Conservation (phyloP, 2,329 filamentous ascomycete genomes). For the Penicillium sp. region DNA sequence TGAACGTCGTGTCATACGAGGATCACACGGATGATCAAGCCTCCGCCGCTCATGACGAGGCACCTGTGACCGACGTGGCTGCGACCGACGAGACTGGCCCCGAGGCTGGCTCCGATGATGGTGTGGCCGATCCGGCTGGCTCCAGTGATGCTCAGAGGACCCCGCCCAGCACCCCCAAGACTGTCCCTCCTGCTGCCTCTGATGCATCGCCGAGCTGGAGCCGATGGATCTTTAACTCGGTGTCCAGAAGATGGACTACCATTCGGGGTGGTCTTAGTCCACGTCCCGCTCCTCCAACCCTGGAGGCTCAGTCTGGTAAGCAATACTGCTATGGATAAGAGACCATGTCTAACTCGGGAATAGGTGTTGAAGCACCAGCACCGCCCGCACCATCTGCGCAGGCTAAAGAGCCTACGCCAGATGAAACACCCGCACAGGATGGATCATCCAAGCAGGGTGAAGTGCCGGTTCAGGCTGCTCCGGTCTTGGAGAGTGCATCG, state of each 20-base stretch:
- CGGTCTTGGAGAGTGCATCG: not conserved
- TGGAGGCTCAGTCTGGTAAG: not conserved
- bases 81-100: too few species aligned
- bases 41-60: too few species aligned
- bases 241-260: conserved; percentile 16
- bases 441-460: too few species aligned
- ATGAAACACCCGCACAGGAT: too few species aligned
- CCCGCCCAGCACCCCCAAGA: conserved; percentile 1
- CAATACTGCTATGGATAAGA: not conserved
- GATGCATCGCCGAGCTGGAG: conserved; percentile 3
- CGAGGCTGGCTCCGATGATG: not conserved
- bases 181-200: conserved; percentile 3
- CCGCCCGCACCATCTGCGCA: too few species aligned
- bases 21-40: too few species aligned
- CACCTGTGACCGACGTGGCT: too few species aligned
- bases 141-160: not conserved
- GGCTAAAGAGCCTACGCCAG: too few species aligned
- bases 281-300: conserved; percentile 1
- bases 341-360: too few species aligned
- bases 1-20: too few species aligned
- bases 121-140: not conserved
- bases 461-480: conserved; percentile 1
- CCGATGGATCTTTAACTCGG: conserved; percentile 15
- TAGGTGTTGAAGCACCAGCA: too few species aligned
- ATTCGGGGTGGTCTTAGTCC: conserved; percentile 9